phyloP scores from a whole-genome alignment of 306 rosid genomes.

The Prinsepia uniflora region DNA sequence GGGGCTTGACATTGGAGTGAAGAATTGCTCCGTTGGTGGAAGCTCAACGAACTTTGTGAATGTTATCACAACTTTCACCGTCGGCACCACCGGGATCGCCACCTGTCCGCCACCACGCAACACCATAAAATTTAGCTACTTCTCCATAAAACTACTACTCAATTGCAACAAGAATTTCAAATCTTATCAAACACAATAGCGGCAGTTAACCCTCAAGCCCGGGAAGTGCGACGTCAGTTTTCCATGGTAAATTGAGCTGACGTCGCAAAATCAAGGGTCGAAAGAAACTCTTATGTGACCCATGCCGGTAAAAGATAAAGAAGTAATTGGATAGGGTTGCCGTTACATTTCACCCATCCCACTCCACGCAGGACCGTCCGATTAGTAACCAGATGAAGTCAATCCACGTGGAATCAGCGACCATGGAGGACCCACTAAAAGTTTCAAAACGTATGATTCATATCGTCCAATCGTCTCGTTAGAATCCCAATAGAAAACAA shows the following conservation, averaged over 20 bases:
- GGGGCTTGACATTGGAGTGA: constrained; percentile 84
- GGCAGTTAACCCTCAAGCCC: constrained; percentile 2
- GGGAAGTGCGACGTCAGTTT: not conserved
- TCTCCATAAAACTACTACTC: not conserved
- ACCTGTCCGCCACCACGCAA: constrained; percentile 43
- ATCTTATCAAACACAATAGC: not conserved
- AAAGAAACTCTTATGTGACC: not conserved
- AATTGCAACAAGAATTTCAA: not conserved
- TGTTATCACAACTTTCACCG: constrained; percentile 91
- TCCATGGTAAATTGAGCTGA: not conserved
- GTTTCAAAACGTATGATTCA: constrained; percentile 20
- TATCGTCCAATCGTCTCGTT: not conserved
- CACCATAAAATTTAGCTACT: not conserved
- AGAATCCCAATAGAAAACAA: not conserved
- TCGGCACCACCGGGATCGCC: constrained; percentile 93
- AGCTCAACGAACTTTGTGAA: constrained; percentile 92
- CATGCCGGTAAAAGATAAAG: no score
- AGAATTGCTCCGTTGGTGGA: constrained; percentile 69
- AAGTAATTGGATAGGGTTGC: not conserved
- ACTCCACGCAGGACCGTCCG: not conserved
- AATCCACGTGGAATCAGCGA: constrained; percentile 27
- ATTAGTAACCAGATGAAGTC: constrained; percentile 5
- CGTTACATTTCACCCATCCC: not conserved
- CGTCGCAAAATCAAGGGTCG: constrained; percentile 17
- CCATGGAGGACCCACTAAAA: constrained; percentile 26